phyloP scores from a whole-genome alignment of 2,329 filamentous ascomycete genomes.

The Rhynchosporium secalis region DNA sequence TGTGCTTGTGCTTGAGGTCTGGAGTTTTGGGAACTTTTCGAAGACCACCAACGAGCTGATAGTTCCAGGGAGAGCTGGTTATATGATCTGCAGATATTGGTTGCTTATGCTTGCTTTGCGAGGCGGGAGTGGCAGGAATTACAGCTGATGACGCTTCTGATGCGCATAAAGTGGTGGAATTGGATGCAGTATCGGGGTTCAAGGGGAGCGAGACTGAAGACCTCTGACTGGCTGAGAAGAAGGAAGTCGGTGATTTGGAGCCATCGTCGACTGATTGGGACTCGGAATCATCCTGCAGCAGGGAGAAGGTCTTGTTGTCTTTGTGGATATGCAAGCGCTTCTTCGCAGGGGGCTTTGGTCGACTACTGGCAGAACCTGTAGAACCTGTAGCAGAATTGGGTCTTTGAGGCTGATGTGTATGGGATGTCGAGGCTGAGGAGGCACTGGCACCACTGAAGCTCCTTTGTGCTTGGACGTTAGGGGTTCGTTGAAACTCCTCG shows the following conservation, averaged over 20 bases:
- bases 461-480: conserved; percentile 28
- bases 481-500: conserved; percentile 34
- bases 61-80: conserved; percentile 39
- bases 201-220: conserved; percentile 35
- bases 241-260: conserved; percentile 28
- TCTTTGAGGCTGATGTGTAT: conserved; percentile 29
- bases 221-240: conserved; percentile 27
- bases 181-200: conserved; percentile 30
- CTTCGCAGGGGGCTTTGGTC: conserved; percentile 32
- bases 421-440: conserved; percentile 32
- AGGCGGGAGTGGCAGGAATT: conserved; percentile 31
- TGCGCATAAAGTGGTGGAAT: conserved; percentile 37
- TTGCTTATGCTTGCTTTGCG: conserved; percentile 28
- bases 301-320: conserved; percentile 39
- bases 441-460: conserved; percentile 25
- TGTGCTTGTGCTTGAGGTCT: conserved; percentile 35
- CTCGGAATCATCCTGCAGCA: conserved; percentile 34
- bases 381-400: conserved; percentile 34
- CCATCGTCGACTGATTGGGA: conserved; percentile 27
- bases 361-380: conserved; percentile 23
- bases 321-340: conserved; percentile 37
- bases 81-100: conserved; percentile 38
- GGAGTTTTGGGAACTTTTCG: conserved; percentile 41
- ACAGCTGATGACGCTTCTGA: conserved; percentile 26
- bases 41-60: conserved; percentile 39